These are phyloP conservation scores for Penicillium sp. DNA, from an alignment of 2,329 filamentous ascomycete genomes.

Conservation along the genomic window DNA sequence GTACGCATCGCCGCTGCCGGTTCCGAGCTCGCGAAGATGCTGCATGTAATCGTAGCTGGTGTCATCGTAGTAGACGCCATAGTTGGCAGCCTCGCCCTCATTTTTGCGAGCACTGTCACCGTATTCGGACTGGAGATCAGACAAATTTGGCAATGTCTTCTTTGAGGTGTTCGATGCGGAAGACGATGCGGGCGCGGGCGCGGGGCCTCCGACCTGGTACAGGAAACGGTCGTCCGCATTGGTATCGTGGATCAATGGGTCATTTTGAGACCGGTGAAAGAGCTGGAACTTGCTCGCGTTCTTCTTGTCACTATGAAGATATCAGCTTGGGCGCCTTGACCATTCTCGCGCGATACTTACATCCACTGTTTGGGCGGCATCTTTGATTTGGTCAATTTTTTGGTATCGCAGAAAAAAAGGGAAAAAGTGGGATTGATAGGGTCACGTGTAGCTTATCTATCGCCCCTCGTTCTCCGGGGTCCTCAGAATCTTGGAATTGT, in stretches of 20 bases:
- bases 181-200: constrained; percentile 24
- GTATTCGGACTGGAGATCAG: constrained; percentile 73
- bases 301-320: constrained; percentile 71
- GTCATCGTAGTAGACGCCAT: constrained; percentile 94
- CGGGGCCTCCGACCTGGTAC: constrained; percentile 57
- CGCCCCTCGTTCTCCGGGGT: constrained; percentile 24
- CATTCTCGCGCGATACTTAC: constrained; percentile 42
- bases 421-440: constrained; percentile 29
- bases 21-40: constrained; percentile 84
- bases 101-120: constrained; percentile 69
- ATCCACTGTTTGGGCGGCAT: constrained; percentile 78
- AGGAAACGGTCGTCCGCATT: constrained; percentile 87
- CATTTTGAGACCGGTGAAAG: constrained; percentile 94
- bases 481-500: constrained; percentile 9
- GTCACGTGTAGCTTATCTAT: constrained; percentile 34
- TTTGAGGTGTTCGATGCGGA: constrained; percentile 32
- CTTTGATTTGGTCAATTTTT: constrained; percentile 37
- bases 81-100: constrained; percentile 91
- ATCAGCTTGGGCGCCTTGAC: constrained; percentile 9
- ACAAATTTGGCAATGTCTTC: constrained; percentile 57
- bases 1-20: constrained; percentile 66
- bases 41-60: constrained; percentile 99
- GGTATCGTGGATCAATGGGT: constrained; percentile 92
- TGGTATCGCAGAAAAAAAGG: constrained; percentile 18
- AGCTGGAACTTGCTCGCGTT: constrained; percentile 88